phyloP scores from a whole-genome alignment of 805 yeast genomes.

The Candida sanyiensis region DNA sequence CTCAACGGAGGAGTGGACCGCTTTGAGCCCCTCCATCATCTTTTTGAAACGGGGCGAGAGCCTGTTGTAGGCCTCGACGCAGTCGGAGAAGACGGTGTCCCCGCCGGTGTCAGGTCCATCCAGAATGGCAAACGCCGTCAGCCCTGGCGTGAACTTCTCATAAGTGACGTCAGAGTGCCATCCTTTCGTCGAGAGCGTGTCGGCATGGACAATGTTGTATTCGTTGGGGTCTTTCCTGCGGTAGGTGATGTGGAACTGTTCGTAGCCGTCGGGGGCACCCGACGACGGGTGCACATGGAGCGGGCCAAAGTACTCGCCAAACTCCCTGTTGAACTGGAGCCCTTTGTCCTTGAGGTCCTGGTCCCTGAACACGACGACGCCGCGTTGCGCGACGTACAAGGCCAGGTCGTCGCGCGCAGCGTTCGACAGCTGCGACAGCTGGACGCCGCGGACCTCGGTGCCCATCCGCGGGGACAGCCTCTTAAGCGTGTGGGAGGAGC shows the following conservation, averaged over 20 bases:
- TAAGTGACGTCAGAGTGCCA: slow-evolving; percentile 78
- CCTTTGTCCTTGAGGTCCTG: slow-evolving; percentile 60
- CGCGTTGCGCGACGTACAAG: slow-evolving; percentile 58
- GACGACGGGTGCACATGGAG: slow-evolving; percentile 70
- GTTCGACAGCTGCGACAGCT: slow-evolving; percentile 47
- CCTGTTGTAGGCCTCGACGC: slow-evolving; percentile 64
- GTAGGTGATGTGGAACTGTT: slow-evolving; percentile 60
- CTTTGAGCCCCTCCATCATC: slow-evolving; percentile 55
- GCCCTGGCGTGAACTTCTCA: slow-evolving; percentile 68
- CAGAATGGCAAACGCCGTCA: slow-evolving; percentile 59
- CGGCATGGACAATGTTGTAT: slow-evolving; percentile 26
- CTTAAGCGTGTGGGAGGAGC: slow-evolving; percentile 24
- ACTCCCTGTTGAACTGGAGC: slow-evolving; percentile 40
- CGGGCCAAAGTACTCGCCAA: slow-evolving; percentile 62
- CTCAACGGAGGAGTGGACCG: slow-evolving; percentile 62
- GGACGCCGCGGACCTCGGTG: slow-evolving; percentile 53
- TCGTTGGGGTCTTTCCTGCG: slow-evolving; percentile 37
- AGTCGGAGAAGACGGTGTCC: slow-evolving; percentile 73
- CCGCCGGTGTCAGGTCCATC: slow-evolving; percentile 65
- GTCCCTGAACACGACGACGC: slow-evolving; percentile 59
- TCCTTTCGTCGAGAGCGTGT: slow-evolving; percentile 21
- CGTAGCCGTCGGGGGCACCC: slow-evolving; percentile 56
- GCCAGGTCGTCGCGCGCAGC: slow-evolving; percentile 67
- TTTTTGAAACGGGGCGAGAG: slow-evolving; percentile 60
- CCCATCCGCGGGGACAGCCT: slow-evolving; percentile 69